Percentiles rank a stretch among this genome's conserved stretches.
Evolutionary conservation across 2,329 filamentous ascomycete genomes (phyloP).

Genomic region (Zasmidium angulare): DNA sequence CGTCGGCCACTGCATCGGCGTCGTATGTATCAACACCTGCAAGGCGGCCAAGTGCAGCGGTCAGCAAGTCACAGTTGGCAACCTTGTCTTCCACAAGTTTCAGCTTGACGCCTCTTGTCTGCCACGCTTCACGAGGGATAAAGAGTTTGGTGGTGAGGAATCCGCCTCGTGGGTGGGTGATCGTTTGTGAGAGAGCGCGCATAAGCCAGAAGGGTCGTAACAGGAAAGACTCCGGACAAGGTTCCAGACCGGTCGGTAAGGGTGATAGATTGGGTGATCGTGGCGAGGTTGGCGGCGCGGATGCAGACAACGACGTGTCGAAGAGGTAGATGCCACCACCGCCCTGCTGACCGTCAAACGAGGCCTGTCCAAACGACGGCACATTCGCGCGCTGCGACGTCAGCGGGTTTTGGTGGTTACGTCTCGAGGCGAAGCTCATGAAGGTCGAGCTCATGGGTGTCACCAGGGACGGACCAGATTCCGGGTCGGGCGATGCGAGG

Average conservation of each 20-base stretch:
- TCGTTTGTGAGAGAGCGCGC: slow-evolving; percentile 88
- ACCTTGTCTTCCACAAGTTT: slow-evolving; percentile 93
- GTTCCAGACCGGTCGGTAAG: slow-evolving; percentile 77
- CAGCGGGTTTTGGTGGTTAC: slow-evolving; percentile 27
- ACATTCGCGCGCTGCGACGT: slow-evolving; percentile 32
- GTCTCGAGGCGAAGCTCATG: slow-evolving; percentile 46
- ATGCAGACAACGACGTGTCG: slow-evolving; percentile 52
- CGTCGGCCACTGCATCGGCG: slow-evolving; percentile 86
- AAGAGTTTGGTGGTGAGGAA: slow-evolving; percentile 92
- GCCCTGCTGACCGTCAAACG: slow-evolving; percentile 51
- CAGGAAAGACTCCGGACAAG: slow-evolving; percentile 84
- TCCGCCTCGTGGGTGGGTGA: slow-evolving; percentile 86
- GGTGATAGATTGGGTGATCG: slow-evolving; percentile 44
- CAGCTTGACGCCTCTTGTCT: slow-evolving; percentile 88
- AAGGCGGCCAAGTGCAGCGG: slow-evolving; percentile 72
- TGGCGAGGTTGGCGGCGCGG: slow-evolving; percentile 29
- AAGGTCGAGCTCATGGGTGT: slow-evolving; percentile 74
- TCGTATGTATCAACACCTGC: slow-evolving; percentile 83
- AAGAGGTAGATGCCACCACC: slow-evolving; percentile 79
- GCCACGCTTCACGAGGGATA: slow-evolving; percentile 89
- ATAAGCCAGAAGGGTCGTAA: slow-evolving; percentile 98
- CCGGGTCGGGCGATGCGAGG: slow-evolving; percentile 57
- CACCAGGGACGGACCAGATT: slow-evolving; percentile 64
- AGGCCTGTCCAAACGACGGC: slow-evolving; percentile 55
- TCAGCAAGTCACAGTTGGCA: slow-evolving; percentile 84